Percentiles rank a stretch among this genome's conserved stretches.
Conservation (phyloP, 169 alveolate genomes). For the Cryptosporidium sp. region DNA sequence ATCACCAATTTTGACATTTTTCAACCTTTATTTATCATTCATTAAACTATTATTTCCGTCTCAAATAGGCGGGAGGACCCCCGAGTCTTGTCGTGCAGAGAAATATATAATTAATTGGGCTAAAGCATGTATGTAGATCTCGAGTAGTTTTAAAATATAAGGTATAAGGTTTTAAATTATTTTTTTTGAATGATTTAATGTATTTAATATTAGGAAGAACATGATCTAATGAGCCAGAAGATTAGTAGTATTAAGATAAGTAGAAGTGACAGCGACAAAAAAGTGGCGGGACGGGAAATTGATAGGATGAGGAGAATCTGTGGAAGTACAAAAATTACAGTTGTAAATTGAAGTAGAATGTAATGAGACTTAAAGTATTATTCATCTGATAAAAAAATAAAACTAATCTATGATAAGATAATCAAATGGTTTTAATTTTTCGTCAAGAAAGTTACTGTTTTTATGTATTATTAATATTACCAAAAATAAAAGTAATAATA, state of each 20-base stretch:
- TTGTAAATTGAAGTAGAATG: background rate
- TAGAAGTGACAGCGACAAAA: too few species aligned
- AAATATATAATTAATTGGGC: too few species aligned
- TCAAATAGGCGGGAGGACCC: conserved; percentile 24
- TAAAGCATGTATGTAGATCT: background rate
- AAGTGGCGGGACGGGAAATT: too few species aligned
- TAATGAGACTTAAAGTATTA: conserved; percentile 4
- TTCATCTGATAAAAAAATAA: conserved; percentile 4
- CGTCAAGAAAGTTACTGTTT: background rate
- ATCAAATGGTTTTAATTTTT: conserved; percentile 10
- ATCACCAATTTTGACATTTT: background rate
- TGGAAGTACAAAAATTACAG: too few species aligned
- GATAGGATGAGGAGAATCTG: background rate
- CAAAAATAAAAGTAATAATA: background rate
- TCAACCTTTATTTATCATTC: background rate
- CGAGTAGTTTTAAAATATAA: too few species aligned
- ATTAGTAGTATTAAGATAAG: too few species aligned
- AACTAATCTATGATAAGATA: background rate
- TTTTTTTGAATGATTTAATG: too few species aligned
- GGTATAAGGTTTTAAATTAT: too few species aligned
- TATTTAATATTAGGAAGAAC: too few species aligned
- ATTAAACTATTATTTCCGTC: background rate
- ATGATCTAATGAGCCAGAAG: too few species aligned
- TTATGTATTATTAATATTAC: background rate
- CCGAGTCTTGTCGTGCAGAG: background rate